These are phyloP conservation scores for Lentinula edodes DNA, from an alignment of 768 basidiomycete species.

Conservation along the genomic window DNA sequence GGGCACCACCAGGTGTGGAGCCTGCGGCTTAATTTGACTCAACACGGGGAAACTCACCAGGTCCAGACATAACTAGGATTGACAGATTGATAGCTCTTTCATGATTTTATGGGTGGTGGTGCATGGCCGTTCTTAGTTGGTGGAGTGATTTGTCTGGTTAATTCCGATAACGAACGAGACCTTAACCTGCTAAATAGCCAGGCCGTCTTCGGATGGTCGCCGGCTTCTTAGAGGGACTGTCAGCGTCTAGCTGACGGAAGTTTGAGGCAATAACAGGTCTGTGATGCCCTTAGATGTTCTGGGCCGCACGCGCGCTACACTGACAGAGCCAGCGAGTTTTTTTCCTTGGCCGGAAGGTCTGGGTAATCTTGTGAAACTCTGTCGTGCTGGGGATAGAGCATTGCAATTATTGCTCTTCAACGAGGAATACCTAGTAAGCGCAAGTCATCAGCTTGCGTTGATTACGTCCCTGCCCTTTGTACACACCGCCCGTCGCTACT, in stretches of 20 bases:
- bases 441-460: slow-evolving; percentile 85
- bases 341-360: slow-evolving; percentile 71
- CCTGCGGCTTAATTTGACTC: slow-evolving; percentile 85
- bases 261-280: no score
- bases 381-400: slow-evolving; percentile 85
- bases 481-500: slow-evolving; percentile 89
- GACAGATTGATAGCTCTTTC: slow-evolving; percentile 84
- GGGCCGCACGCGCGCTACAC: no score
- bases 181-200: slow-evolving; percentile 91
- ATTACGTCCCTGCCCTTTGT: slow-evolving; percentile 90
- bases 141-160: slow-evolving; percentile 97
- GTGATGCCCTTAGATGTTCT: no score
- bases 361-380: slow-evolving; percentile 74
- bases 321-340: slow-evolving; percentile 11
- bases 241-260: no score
- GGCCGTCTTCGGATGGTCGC: slow-evolving; percentile 68
- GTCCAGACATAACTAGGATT: slow-evolving; percentile 73
- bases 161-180: slow-evolving; percentile 94
- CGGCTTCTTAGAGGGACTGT: slow-evolving; percentile 32
- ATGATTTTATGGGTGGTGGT: slow-evolving; percentile 84
- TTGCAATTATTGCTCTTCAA: slow-evolving; percentile 92
- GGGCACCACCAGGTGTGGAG: slow-evolving; percentile 49
- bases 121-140: slow-evolving; percentile 88
- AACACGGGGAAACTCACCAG: slow-evolving; percentile 80
- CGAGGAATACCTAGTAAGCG: slow-evolving; percentile 87